phyloP scores from a whole-genome alignment of 768 basidiomycete species.

The Leucocoprinus leucothites region DNA sequence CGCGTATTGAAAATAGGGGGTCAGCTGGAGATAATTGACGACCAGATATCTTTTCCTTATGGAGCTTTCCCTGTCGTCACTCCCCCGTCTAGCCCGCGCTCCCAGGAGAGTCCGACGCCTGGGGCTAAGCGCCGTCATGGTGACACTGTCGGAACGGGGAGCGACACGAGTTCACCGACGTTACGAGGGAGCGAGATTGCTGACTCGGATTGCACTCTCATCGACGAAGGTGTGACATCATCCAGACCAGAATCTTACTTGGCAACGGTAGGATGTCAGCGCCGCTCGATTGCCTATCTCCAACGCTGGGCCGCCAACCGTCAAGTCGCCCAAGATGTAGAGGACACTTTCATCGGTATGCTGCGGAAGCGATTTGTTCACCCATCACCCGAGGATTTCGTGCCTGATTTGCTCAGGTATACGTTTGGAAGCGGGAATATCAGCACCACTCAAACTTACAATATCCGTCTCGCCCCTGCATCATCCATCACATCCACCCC shows the following conservation, averaged over 20 bases:
- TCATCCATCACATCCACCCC: conserved; percentile 18
- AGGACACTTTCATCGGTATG: conserved; percentile 60
- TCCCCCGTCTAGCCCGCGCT: neutral
- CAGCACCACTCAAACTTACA: conserved; percentile 42
- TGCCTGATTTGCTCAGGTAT: conserved; percentile 40
- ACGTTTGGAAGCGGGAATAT: conserved; percentile 51
- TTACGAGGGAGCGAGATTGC: neutral
- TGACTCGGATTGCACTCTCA: neutral
- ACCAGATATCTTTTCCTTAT: conserved; percentile 65
- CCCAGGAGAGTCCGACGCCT: neutral
- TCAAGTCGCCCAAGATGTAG: conserved; percentile 35
- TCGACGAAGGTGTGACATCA: neutral
- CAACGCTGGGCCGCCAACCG: conserved; percentile 34
- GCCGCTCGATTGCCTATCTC: conserved; percentile 33
- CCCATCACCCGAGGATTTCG: conserved; percentile 46
- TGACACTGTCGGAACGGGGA: neutral
- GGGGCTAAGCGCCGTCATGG: neutral
- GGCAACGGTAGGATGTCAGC: conserved; percentile 4
- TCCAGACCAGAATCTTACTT: neutral
- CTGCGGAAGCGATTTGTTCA: conserved; percentile 52
- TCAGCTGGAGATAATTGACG: conserved; percentile 72
- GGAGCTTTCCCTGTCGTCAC: conserved; percentile 20
- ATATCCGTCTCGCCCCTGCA: conserved; percentile 55
- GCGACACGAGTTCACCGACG: neutral
- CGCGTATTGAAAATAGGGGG: conserved; percentile 63